phyloP scores from a whole-genome alignment of 345 rosid species.

The Citrus reticulata region DNA sequence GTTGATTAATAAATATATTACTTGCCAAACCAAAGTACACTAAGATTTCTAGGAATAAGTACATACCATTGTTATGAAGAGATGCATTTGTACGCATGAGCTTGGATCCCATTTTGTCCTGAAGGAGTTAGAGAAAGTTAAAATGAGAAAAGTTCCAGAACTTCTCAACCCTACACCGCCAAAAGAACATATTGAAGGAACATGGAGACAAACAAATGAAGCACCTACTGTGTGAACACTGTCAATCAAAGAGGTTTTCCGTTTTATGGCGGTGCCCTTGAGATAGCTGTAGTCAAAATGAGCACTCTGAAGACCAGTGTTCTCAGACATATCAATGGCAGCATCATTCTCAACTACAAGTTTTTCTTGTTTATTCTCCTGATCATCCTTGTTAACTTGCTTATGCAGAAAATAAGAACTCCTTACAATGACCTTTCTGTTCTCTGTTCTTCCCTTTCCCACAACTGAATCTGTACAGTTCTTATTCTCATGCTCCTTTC shows the following conservation, averaged over 20 bases:
- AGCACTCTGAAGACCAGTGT: conserved; percentile 15
- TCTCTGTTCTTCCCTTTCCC: conserved; percentile 40
- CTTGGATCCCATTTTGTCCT: conserved; percentile 59
- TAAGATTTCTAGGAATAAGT: background rate
- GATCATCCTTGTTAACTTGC: conserved; percentile 32
- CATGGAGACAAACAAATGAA: background rate
- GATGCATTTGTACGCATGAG: conserved; percentile 37
- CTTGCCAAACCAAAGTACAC: background rate
- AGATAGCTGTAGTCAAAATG: conserved; percentile 14
- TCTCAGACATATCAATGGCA: conserved; percentile 23
- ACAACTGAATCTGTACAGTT: conserved; percentile 24
- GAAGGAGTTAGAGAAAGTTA: conserved; percentile 21
- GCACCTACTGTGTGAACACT: conserved; percentile 41
- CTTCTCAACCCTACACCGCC: background rate
- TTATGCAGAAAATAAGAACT: conserved; percentile 68
- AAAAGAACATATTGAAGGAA: background rate
- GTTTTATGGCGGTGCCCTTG: conserved; percentile 40
- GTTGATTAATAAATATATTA: background rate
- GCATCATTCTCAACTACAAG: conserved; percentile 23
- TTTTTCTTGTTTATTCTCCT: conserved; percentile 31
- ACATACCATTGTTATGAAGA: conserved; percentile 33
- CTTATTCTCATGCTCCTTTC: conserved; percentile 25
- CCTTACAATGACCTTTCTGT: conserved; percentile 47
- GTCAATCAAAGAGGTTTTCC: conserved; percentile 46
- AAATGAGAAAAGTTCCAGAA: conserved; percentile 6